Percentiles rank a stretch among this genome's conserved stretches.
phyloP scores from a whole-genome alignment of 2,329 filamentous ascomycete genomes.

The Aspergillus sp. region DNA sequence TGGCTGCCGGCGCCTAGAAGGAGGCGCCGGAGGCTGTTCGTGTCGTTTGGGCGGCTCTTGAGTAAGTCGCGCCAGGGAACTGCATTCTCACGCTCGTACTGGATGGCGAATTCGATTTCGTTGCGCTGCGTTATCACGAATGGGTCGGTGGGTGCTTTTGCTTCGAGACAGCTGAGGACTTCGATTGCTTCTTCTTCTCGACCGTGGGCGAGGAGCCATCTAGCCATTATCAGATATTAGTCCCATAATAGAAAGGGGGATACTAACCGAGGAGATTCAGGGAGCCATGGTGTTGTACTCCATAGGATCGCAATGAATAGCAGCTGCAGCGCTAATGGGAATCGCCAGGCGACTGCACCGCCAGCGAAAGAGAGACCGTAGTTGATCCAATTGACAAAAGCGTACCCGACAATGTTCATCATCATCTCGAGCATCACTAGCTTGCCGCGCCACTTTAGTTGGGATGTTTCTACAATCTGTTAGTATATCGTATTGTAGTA shows the following conservation, averaged over 20 bases:
- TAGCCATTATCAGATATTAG: slow-evolving; percentile 4
- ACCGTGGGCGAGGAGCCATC: slow-evolving; percentile 47
- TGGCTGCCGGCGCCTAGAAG: slow-evolving; percentile 56
- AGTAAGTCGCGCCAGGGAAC: slow-evolving; percentile 53
- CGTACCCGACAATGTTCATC: slow-evolving; percentile 53
- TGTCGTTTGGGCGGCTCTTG: slow-evolving; percentile 42
- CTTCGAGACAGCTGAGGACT: slow-evolving; percentile 52
- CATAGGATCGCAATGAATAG: slow-evolving; percentile 50
- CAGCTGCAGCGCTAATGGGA: slow-evolving; percentile 51
- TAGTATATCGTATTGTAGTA: no score
- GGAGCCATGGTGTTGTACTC: slow-evolving; percentile 41
- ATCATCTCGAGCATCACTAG: slow-evolving; percentile 51
- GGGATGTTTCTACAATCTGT: slow-evolving; percentile 39
- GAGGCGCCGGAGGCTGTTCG: slow-evolving; percentile 51
- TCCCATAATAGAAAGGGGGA: background rate
- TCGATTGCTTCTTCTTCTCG: slow-evolving; percentile 47
- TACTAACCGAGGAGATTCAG: slow-evolving; percentile 21
- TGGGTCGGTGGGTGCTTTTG: slow-evolving; percentile 45
- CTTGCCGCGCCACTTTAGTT: slow-evolving; percentile 45
- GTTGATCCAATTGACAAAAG: slow-evolving; percentile 53
- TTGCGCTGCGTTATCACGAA: slow-evolving; percentile 45
- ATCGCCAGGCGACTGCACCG: slow-evolving; percentile 45
- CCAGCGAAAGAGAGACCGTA: slow-evolving; percentile 50
- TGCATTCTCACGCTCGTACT: slow-evolving; percentile 52
- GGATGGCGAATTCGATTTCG: slow-evolving; percentile 50